Conservation (phyloP, 345 rosid genomes). For the Moringa oleifera region DNA sequence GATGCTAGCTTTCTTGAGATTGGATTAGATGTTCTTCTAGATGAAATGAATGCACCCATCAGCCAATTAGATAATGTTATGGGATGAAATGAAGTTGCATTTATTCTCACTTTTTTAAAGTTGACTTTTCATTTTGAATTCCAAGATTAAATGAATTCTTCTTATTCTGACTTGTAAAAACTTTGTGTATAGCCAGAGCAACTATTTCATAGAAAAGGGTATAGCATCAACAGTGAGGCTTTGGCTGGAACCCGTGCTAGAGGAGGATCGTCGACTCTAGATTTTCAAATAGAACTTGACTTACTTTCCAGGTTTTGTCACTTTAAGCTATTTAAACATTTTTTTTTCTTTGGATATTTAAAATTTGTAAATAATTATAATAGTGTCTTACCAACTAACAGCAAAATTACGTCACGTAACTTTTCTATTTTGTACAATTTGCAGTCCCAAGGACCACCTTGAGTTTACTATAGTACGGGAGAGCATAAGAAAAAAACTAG, state of each 20-base stretch:
- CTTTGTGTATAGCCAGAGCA: slow-evolving; percentile 87
- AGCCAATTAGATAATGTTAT: background rate
- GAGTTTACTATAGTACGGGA: slow-evolving; percentile 87
- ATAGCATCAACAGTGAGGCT: slow-evolving; percentile 71
- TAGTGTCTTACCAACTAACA: background rate
- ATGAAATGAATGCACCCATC: background rate
- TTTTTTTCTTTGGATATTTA: background rate
- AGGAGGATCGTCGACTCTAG: slow-evolving; percentile 55
- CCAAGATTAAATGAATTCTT: slow-evolving; percentile 15
- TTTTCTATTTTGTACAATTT: slow-evolving; percentile 4
- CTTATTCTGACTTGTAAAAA: slow-evolving; percentile 38
- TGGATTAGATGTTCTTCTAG: background rate
- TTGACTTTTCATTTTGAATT: background rate
- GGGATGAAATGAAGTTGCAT: background rate
- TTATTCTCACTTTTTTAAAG: too few species aligned
- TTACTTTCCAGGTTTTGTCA: slow-evolving; percentile 57
- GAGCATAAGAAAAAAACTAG: slow-evolving; percentile 62
- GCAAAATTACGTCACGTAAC: background rate
- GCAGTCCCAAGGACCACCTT: slow-evolving; percentile 80
- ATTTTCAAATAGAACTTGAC: slow-evolving; percentile 70
- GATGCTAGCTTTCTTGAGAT: background rate
- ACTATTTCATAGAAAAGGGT: slow-evolving; percentile 72
- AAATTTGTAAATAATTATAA: too few species aligned
- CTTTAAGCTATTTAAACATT: background rate
- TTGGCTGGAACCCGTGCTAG: slow-evolving; percentile 89